Evolutionary conservation across 331 rosid species (phyloP), one percentile per base, ranked within the genome.

Genomic region (Malus hybrid): DNA sequence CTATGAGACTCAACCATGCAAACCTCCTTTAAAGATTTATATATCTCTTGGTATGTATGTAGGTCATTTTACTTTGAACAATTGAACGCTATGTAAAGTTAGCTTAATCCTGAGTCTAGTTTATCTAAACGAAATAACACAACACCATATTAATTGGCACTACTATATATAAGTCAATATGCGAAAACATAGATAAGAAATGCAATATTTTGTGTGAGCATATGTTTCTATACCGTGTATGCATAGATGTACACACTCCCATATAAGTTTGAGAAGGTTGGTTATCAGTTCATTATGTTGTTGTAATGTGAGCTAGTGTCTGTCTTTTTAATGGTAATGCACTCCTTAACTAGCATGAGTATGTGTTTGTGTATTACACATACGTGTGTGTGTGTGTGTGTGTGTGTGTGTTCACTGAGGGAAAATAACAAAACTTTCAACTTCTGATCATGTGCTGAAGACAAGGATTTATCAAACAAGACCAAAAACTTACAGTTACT

Each of bases 1-100:
- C 66, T 81, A 90, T n/a, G 97, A 94, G 90, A 90, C 92, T 72
- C 99, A 94, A 57, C 96, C 97, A 20, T 86, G 86, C 78, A 92
- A 85, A 68, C 92, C 99, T 24, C 85, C 90, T 57, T 90, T 85
- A 82, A 90, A 75, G 76, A 79, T 92, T 72, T 94, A 92, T 86
- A 71, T 92, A 68, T 92, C 97, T 60, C 81, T 92, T 73, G 93
- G 97, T 93, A 89, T 65, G 87, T 16, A 48, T 72, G 34, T 71
- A 7, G 48, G 19, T 50, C 18, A 71, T 36, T 73, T 50, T 55
- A 28, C 52, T 68, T 72, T 22, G 36, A 69, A 36, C 42, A 26
- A 70, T 58, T 69, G 70, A 13, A 55, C 11, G 22, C 68, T 11
- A 33, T 16, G 44, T 32, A 29, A 19, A 63, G 19, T 26, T 75